Percentiles rank a stretch among this genome's conserved stretches.
phyloP scores from a whole-genome alignment of 2,329 filamentous ascomycete species.

The Pseudogymnoascus sp. region DNA sequence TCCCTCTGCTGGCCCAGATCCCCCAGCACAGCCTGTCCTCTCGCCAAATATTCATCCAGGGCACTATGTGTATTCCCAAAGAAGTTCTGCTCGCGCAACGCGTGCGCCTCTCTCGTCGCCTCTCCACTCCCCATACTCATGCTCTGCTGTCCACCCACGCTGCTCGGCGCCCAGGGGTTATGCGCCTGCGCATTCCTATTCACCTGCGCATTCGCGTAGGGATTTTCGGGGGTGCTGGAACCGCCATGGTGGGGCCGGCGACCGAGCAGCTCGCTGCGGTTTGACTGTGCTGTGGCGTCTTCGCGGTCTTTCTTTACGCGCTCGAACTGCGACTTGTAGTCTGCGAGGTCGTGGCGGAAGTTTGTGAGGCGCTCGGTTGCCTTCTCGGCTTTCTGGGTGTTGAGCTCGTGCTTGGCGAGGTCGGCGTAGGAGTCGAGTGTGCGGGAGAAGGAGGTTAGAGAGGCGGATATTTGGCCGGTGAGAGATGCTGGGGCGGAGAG shows the following conservation, averaged over 20 bases:
- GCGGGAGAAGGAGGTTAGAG: slow-evolving; percentile 72
- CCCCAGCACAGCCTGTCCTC: slow-evolving; percentile 81
- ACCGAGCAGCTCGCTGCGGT: slow-evolving; percentile 76
- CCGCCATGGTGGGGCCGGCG: slow-evolving; percentile 74
- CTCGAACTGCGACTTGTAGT: slow-evolving; percentile 73
- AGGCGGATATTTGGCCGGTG: slow-evolving; percentile 68
- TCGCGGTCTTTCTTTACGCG: slow-evolving; percentile 70
- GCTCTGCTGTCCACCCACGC: slow-evolving; percentile 22
- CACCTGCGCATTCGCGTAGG: slow-evolving; percentile 60
- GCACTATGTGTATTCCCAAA: slow-evolving; percentile 74
- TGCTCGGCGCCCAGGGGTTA: slow-evolving; percentile 25
- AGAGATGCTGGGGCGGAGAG: slow-evolving; percentile 53
- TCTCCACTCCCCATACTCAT: slow-evolving; percentile 50
- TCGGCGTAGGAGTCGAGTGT: slow-evolving; percentile 88
- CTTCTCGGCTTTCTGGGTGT: slow-evolving; percentile 85
- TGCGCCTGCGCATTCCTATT: slow-evolving; percentile 14
- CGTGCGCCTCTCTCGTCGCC: slow-evolving; percentile 68
- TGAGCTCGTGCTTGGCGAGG: slow-evolving; percentile 80
- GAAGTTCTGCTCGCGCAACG: slow-evolving; percentile 83
- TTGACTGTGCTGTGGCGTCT: slow-evolving; percentile 57
- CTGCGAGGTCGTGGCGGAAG: slow-evolving; percentile 74
- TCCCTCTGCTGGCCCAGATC: slow-evolving; percentile 86
- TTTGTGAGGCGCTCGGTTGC: slow-evolving; percentile 77
- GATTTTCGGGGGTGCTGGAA: slow-evolving; percentile 79
- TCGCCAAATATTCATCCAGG: slow-evolving; percentile 87